A percentile compares a stretch with the other conserved stretches of the same genome.
Conservation (phyloP, 2,329 filamentous ascomycete genomes). For the Trichoderma pleuroti region DNA sequence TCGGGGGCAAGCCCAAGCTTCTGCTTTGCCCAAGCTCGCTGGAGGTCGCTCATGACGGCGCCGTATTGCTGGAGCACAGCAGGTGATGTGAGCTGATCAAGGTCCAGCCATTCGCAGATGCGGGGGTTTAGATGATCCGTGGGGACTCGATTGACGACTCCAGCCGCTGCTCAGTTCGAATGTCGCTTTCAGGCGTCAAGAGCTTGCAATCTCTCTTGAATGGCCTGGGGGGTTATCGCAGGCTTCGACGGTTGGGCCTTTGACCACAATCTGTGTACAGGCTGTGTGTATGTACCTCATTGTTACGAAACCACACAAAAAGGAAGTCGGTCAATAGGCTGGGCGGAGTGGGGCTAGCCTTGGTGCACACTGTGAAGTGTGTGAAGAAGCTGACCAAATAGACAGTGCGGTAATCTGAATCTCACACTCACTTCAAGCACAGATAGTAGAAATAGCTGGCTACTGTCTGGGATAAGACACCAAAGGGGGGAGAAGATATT, state of each 20-base stretch:
- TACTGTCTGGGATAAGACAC: not conserved
- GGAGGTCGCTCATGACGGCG: constrained; percentile 70
- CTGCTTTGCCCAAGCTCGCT: constrained; percentile 73
- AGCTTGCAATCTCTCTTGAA: not conserved
- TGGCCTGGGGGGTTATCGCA: not conserved
- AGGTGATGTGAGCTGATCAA: constrained; percentile 8
- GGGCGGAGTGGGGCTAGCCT: not conserved
- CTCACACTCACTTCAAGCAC: not conserved
- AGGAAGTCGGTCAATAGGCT: not conserved
- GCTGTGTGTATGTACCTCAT: not conserved
- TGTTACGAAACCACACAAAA: not conserved
- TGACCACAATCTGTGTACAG: not conserved
- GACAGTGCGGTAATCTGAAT: not conserved
- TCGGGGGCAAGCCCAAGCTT: constrained; percentile 60
- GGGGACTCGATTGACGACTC: not conserved
- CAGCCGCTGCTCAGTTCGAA: not conserved
- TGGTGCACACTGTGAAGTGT: not conserved
- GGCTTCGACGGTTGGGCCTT: not conserved
- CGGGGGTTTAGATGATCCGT: constrained; percentile 7
- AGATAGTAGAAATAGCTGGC: not conserved
- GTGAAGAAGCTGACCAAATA: not conserved
- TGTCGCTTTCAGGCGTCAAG: not conserved
- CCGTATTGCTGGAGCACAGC: constrained; percentile 4
- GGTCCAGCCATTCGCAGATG: constrained; percentile 17
- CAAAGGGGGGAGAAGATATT: not conserved